Percentiles rank a stretch among this genome's conserved stretches.
Evolutionary conservation across 768 basidiomycete genomes (phyloP).

Genomic region (Suillus cothurnatus): DNA sequence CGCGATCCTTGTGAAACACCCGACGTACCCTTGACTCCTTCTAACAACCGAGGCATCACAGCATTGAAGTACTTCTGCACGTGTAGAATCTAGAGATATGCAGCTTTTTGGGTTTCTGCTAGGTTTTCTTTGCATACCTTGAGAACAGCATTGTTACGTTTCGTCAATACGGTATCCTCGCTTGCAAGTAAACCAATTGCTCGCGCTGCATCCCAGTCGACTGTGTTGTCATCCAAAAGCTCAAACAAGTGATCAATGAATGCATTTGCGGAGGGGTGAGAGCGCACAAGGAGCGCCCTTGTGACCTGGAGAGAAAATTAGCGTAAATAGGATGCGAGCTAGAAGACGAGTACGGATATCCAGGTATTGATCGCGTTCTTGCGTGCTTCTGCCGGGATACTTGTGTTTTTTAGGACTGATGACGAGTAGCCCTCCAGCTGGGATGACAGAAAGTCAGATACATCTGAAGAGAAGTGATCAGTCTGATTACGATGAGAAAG

Average conservation of each 20-base stretch:
- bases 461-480: constrained; percentile 39
- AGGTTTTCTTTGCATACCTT: constrained; percentile 51
- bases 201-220: constrained; percentile 76
- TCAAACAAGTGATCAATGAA: constrained; percentile 69
- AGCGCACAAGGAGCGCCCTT: constrained; percentile 78
- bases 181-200: constrained; percentile 69
- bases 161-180: constrained; percentile 67
- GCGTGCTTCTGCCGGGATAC: constrained; percentile 41
- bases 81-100: constrained; percentile 59
- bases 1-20: constrained; percentile 41
- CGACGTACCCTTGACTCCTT: constrained; percentile 61
- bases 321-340: not conserved
- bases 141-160: constrained; percentile 74
- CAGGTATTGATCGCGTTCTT: constrained; percentile 57
- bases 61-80: constrained; percentile 74
- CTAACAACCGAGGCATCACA: constrained; percentile 75
- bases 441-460: constrained; percentile 45
- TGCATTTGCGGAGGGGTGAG: constrained; percentile 56
- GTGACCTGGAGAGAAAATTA: constrained; percentile 52
- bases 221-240: constrained; percentile 62
- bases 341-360: constrained; percentile 60
- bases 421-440: constrained; percentile 53
- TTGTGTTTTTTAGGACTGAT: constrained; percentile 41
- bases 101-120: not conserved
- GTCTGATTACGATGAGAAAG: constrained; percentile 13